Evolutionary conservation across 2,329 filamentous ascomycete species (phyloP), one percentile per base, ranked within the genome.

Genomic region (Trichoderma sp.): DNA sequence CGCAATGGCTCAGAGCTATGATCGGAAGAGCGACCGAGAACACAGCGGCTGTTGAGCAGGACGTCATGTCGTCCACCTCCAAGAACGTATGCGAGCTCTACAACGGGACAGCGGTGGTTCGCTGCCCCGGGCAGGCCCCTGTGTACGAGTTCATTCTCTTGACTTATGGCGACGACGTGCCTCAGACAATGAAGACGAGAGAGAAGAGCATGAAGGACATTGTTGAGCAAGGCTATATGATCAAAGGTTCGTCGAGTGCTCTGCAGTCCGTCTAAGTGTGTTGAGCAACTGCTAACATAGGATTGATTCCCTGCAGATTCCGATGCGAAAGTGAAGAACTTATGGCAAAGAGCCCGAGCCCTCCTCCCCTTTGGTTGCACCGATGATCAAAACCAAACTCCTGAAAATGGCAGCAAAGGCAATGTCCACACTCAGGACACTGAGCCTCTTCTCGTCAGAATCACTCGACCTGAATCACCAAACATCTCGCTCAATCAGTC

Each of bases 31-130:
- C 79, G 0, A 74, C 78, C 30, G 81, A 83, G 67, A 79, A 76
- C 2, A 72, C 73, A 0, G 77, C 78, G 0, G 72, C 74, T 0
- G 78, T 75, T 0, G 81, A 83, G 43, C 70, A 71, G 1, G 80
- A 83, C 39, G 68, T 83, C 0, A 74, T 82, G 65, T 81, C 80
- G 0, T 83, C 80, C 5, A 81, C 80, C 0, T 82, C 79, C 0
- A 71, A 78, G 7, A 78, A 78, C 0, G 80, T 79, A 0, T 79
- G 78, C 4, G 81, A 83, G 65, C 68, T 82, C 0, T 82, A 77
- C 66, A 81, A 81, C 6, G 76, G 79, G 58, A 70, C 73, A 0
- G 74, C 76, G 0, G 73, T 83, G 0, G 73, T 77, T 0, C 57
- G 73, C 12, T 69, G 67, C 7, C 51, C 43, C 10, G 71, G 71